Percentiles rank a stretch among this genome's conserved stretches.
phyloP scores from a whole-genome alignment of 2,329 filamentous ascomycete species.

The Sporothrix dimorphospora region DNA sequence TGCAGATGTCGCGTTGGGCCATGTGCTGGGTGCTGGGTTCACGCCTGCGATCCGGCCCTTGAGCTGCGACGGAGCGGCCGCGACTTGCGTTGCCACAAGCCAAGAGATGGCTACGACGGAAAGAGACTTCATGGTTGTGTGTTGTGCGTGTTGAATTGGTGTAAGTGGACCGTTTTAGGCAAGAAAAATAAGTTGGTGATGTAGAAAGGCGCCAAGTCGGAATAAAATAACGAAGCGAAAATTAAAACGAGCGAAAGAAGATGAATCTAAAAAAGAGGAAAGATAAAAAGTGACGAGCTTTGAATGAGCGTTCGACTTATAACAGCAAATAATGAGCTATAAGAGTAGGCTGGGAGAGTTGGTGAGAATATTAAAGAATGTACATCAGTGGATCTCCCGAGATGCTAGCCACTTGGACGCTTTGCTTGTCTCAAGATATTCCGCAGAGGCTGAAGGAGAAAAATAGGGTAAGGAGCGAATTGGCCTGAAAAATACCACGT shows the following conservation, averaged over 20 bases:
- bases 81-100: conserved; percentile 6
- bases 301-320: conserved; percentile 8
- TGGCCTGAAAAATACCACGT: neutral
- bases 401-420: conserved; percentile 18
- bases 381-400: conserved; percentile 17
- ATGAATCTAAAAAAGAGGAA: neutral
- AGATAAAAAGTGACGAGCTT: neutral
- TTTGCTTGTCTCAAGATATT: conserved; percentile 4
- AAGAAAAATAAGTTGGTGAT: neutral
- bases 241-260: neutral
- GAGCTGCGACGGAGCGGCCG: neutral
- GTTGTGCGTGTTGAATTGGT: neutral
- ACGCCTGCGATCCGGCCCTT: neutral
- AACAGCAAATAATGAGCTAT: neutral
- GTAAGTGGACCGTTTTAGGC: neutral
- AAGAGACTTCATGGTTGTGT: neutral
- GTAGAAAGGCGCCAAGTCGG: neutral
- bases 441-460: neutral
- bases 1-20: neutral
- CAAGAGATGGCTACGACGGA: conserved; percentile 13
- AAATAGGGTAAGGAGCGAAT: neutral
- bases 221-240: neutral
- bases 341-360: neutral
- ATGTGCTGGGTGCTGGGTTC: neutral
- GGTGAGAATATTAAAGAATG: neutral